A percentile compares a stretch with the other conserved stretches of the same genome.
phyloP scores from a whole-genome alignment of 225 moss, liverwort and hornwort species.

The Pseudoscleropodium purum region DNA sequence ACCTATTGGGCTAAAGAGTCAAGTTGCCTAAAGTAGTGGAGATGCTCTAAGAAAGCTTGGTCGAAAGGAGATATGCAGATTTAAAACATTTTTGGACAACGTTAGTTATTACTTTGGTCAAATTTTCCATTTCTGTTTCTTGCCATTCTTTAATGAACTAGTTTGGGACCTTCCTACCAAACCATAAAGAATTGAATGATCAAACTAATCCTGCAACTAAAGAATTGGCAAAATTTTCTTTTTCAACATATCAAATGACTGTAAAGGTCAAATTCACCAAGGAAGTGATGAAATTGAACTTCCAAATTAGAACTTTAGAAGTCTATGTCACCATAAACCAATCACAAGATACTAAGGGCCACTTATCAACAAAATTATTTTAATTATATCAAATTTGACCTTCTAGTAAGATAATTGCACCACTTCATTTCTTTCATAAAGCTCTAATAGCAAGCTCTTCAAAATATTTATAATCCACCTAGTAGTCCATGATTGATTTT shows the following conservation, averaged over 20 bases:
- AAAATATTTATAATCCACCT: background rate
- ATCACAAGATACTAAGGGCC: fast-evolving
- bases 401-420: background rate
- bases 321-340: background rate
- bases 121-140: background rate
- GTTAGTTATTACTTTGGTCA: background rate
- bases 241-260: background rate
- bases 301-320: background rate
- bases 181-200: background rate
- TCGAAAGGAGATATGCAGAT: background rate
- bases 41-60: background rate
- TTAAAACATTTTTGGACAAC: background rate
- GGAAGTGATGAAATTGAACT: background rate
- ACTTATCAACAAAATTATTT: background rate
- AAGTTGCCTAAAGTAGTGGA: too few species aligned
- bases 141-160: fast-evolving
- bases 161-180: fast-evolving
- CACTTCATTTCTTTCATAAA: background rate
- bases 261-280: background rate
- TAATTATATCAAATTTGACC: background rate
- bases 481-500: fast-evolving
- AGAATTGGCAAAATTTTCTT: background rate
- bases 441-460: background rate
- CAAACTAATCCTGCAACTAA: fast-evolving
- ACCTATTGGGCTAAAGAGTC: too few species aligned